Evolutionary conservation across 305 asterid species (phyloP).

Genomic region (Solanum chacoense): DNA sequence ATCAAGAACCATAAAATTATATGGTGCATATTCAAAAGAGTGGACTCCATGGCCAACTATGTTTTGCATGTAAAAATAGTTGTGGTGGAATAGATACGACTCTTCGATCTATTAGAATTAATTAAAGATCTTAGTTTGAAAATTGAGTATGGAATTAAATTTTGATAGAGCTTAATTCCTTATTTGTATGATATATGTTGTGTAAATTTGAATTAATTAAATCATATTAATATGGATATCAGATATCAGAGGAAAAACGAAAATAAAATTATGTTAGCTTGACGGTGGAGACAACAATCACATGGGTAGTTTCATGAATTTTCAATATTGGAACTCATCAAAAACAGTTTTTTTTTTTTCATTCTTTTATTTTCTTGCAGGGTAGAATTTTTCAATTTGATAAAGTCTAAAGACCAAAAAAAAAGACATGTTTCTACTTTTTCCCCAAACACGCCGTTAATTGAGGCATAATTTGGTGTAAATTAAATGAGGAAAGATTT

Average conservation of each 20-base stretch:
- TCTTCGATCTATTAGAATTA: no score
- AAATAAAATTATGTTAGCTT: constrained; percentile 7
- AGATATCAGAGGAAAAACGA: fast-evolving
- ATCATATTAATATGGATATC: fast-evolving
- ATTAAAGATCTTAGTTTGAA: fast-evolving
- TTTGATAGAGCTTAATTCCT: fast-evolving
- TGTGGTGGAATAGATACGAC: not conserved
- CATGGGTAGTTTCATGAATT: constrained; percentile 24
- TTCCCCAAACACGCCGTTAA: constrained; percentile 5
- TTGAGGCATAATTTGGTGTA: constrained; percentile 2
- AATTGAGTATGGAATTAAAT: not conserved
- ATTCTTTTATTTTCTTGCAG: not conserved
- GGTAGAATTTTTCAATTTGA: not conserved
- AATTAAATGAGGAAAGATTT: not conserved
- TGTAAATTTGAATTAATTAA: fast-evolving
- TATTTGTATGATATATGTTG: fast-evolving
- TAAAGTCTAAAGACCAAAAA: constrained; percentile 1
- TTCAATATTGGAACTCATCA: constrained; percentile 7
- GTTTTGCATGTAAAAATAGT: not conserved
- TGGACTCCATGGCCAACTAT: not conserved
- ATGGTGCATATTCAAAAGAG: not conserved
- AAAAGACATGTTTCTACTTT: constrained; percentile 2
- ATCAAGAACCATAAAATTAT: not conserved
- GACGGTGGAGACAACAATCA: constrained; percentile 18
- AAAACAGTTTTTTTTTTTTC: not conserved